These are phyloP conservation scores for Dendrocalamus sinicus DNA, from an alignment of 176 grass and related monocot genomes.

Conservation along the genomic window DNA sequence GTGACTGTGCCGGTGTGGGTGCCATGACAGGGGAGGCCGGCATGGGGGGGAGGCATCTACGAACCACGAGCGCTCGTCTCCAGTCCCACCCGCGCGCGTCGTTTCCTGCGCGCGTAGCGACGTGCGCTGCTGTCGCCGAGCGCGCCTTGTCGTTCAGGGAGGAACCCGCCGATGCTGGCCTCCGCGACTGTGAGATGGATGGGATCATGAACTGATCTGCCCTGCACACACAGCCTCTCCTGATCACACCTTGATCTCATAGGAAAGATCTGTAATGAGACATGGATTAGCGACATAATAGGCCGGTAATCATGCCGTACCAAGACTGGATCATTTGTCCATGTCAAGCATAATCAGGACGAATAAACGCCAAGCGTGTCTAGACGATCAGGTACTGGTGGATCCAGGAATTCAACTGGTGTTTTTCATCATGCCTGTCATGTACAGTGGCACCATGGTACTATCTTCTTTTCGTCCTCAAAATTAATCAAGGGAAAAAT, in stretches of 20 bases:
- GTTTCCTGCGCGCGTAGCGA: background rate
- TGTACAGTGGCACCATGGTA: background rate
- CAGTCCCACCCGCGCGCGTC: background rate
- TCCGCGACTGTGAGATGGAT: background rate
- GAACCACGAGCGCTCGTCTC: background rate
- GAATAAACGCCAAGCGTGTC: slow-evolving; percentile 25
- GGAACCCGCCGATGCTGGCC: background rate
- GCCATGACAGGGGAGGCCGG: background rate
- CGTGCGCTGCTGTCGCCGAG: slow-evolving; percentile 5
- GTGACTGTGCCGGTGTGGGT: background rate
- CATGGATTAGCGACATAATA: slow-evolving; percentile 14
- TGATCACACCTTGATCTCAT: background rate
- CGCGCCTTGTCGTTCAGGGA: slow-evolving; percentile 8
- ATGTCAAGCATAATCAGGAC: slow-evolving; percentile 5
- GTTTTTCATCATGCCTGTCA: background rate
- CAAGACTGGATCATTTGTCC: background rate
- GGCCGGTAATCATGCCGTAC: slow-evolving; percentile 9
- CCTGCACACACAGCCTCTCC: background rate
- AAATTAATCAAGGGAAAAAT: background rate
- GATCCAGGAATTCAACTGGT: background rate
- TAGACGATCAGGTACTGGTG: background rate
- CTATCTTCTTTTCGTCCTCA: background rate
- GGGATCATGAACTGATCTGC: background rate
- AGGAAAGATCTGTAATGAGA: background rate
- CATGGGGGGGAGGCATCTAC: background rate